phyloP scores from a whole-genome alignment of 2,329 filamentous ascomycete species.

The Scopulariopsis brevicaulis region DNA sequence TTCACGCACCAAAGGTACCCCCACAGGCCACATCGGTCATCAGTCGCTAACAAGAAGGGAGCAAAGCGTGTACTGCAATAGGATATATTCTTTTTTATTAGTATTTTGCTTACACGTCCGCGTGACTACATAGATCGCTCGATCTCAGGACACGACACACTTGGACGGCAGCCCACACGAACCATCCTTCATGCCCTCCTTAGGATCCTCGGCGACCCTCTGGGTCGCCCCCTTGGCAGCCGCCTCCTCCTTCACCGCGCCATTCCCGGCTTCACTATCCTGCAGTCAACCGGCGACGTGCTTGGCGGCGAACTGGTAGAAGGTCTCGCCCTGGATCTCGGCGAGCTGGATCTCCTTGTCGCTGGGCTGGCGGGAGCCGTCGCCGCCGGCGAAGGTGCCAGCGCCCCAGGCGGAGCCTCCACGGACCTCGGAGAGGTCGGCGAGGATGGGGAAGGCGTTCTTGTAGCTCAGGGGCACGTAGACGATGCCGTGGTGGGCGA shows the following conservation, averaged over 20 bases:
- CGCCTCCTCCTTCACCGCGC: constrained; percentile 10
- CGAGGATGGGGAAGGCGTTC: constrained; percentile 58
- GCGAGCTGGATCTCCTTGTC: constrained; percentile 70
- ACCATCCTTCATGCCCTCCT: constrained; percentile 46
- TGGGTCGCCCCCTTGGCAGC: constrained; percentile 7
- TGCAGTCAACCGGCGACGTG: constrained; percentile 62
- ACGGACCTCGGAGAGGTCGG: constrained; percentile 67
- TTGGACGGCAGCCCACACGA: constrained; percentile 70
- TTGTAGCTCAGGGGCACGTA: constrained; percentile 94
- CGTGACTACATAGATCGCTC: background rate
- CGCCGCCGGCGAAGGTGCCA: constrained; percentile 69
- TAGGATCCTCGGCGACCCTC: constrained; percentile 17
- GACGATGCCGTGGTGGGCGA: constrained; percentile 88
- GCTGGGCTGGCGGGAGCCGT: constrained; percentile 76
- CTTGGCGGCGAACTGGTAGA: constrained; percentile 69
- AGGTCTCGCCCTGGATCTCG: constrained; percentile 69
- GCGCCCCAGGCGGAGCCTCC: constrained; percentile 90
- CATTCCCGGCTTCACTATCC: constrained; percentile 30
- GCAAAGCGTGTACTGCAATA: no score
- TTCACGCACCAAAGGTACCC: background rate
- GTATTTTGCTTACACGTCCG: background rate
- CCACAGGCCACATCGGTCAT: background rate
- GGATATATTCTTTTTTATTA: background rate
- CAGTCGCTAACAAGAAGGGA: background rate
- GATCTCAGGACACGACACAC: constrained; percentile 50